A percentile compares a stretch with the other conserved stretches of the same genome.
Conservation (phyloP, 306 rosid species). For the barrel medic (Medicago truncatula) region MtrunA17r5.0-ANR NC_053047.1:32626501-32627000, state of each 20-base stretch:
- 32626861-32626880: slow-evolving; percentile 5
- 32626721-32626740: slow-evolving; percentile 73
- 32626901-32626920: not conserved
- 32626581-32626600: slow-evolving; percentile 25
- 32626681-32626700: slow-evolving; percentile 45
- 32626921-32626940: too few relatives aligned
- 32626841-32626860: slow-evolving; percentile 1
- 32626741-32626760: slow-evolving; percentile 84
- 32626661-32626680: slow-evolving; percentile 54
- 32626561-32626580: not conserved
- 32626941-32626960: not conserved
- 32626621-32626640: slow-evolving; percentile 40
- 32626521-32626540: not conserved
- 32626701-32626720: slow-evolving; percentile 82
- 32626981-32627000: not conserved
- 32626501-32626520: slow-evolving; percentile 10
- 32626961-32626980: slow-evolving; percentile 2
- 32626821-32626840: slow-evolving; percentile 1
- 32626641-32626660: slow-evolving; percentile 54
- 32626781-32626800: not conserved
- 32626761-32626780: slow-evolving; percentile 19
- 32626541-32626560: not conserved
- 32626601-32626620: not conserved
- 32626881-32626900: not conserved
- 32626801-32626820: slow-evolving; percentile 26